Evolutionary conservation across 1,139 yeast species (phyloP).

Genomic region (Protomyces inouyei): DNA sequence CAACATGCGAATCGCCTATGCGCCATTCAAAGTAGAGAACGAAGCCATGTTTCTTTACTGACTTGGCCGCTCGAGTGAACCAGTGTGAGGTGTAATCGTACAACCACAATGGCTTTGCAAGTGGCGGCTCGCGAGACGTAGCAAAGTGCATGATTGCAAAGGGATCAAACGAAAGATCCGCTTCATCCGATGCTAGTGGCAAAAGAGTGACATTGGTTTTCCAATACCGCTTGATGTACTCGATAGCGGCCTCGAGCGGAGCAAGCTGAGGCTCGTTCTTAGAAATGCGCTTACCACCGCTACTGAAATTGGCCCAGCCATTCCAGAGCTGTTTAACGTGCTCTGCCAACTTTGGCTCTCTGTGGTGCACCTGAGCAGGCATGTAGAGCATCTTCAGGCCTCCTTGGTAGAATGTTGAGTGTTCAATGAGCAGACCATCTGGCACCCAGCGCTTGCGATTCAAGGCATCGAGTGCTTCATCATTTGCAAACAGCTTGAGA

Average conservation of each 20-base stretch:
- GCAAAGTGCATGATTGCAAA: conserved; percentile 17
- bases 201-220: conserved; percentile 17
- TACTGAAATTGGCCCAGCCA: conserved; percentile 13
- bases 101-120: conserved; percentile 7
- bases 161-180: conserved; percentile 17
- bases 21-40: conserved; percentile 11
- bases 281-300: background rate
- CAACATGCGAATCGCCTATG: conserved; percentile 17
- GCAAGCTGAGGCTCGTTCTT: background rate
- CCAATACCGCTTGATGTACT: conserved; percentile 12
- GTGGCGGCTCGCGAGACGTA: background rate
- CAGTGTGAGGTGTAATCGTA: conserved; percentile 20
- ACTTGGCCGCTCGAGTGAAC: conserved; percentile 16
- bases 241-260: conserved; percentile 3
- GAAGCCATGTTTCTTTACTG: conserved; percentile 5
- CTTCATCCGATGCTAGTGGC: background rate
- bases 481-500: conserved; percentile 18
- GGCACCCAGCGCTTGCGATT: conserved; percentile 22
- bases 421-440: conserved; percentile 21
- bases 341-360: conserved; percentile 17
- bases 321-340: conserved; percentile 16
- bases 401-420: conserved; percentile 20
- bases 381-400: conserved; percentile 22
- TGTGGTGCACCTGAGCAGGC: conserved; percentile 11
- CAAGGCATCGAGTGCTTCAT: conserved; percentile 18